These are phyloP conservation scores for Pichia heedii DNA, from an alignment of 805 yeast species.

Conservation along the genomic window DNA sequence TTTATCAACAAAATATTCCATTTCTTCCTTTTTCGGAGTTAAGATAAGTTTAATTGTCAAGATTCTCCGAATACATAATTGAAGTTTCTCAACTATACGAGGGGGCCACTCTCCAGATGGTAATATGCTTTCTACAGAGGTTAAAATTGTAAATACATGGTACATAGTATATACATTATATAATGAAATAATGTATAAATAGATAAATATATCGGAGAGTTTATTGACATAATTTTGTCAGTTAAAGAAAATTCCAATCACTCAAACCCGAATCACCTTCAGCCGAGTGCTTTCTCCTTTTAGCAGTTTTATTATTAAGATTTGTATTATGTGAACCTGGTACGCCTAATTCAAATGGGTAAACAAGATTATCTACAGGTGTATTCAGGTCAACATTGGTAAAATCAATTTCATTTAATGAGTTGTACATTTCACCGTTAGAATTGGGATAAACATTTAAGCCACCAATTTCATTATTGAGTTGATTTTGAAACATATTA, in stretches of 20 bases:
- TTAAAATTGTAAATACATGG: no score
- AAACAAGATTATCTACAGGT: constrained; percentile 16
- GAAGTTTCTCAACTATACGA: no score
- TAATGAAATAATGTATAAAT: no score
- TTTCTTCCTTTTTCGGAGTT: neutral
- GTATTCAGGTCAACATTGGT: constrained; percentile 29
- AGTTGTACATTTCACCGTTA: constrained; percentile 18
- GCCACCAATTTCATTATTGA: neutral
- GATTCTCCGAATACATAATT: no score
- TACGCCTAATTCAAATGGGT: constrained; percentile 7
- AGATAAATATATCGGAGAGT: no score
- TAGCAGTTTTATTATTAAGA: neutral
- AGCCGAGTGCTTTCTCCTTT: neutral
- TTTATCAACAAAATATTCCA: no score
- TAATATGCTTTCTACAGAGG: no score
- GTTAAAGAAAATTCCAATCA: neutral
- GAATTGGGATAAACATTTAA: no score
- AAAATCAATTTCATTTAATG: constrained; percentile 31
- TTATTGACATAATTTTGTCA: no score
- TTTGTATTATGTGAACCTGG: neutral
- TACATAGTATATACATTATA: no score
- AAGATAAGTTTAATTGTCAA: no score
- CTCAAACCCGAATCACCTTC: neutral
- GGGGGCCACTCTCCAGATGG: no score
- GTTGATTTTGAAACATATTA: neutral